A percentile compares a stretch with the other conserved stretches of the same genome.
Conservation (phyloP, 192 early-diverging fungal genomes). For the Coemansia sp. region DNA sequence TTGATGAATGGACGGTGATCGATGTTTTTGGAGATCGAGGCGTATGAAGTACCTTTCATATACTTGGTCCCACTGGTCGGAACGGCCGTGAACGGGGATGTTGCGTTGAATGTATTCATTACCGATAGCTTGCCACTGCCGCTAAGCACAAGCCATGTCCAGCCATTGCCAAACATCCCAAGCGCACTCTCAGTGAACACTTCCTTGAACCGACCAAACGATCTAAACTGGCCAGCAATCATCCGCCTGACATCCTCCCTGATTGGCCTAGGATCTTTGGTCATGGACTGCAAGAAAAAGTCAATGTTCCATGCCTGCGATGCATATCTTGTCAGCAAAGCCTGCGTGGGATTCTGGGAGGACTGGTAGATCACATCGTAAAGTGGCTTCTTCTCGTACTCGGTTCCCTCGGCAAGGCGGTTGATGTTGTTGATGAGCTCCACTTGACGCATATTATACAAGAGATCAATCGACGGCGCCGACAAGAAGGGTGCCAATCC, state of each 20-base stretch:
- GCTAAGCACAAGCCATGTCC: slow-evolving; percentile 55
- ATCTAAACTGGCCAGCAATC: slow-evolving; percentile 36
- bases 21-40: slow-evolving; percentile 19
- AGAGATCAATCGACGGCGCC: slow-evolving; percentile 37
- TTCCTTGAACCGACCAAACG: slow-evolving; percentile 47
- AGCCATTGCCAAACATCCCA: slow-evolving; percentile 54
- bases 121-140: slow-evolving; percentile 40
- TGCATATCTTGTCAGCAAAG: slow-evolving; percentile 44
- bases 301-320: slow-evolving; percentile 58
- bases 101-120: slow-evolving; percentile 53
- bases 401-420: slow-evolving; percentile 44
- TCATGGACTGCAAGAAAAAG: slow-evolving; percentile 53
- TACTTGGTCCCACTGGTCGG: slow-evolving; percentile 7
- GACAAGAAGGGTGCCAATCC: slow-evolving; percentile 49
- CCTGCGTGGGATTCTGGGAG: slow-evolving; percentile 32
- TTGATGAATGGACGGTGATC: slow-evolving; percentile 25
- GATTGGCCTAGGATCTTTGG: slow-evolving; percentile 18
- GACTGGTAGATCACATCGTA: slow-evolving; percentile 34
- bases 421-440: slow-evolving; percentile 53
- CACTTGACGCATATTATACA: slow-evolving; percentile 48
- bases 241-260: slow-evolving; percentile 24
- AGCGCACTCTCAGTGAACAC: slow-evolving; percentile 37
- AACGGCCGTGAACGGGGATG: slow-evolving; percentile 42
- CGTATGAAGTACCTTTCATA: slow-evolving; percentile 24
- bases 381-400: slow-evolving; percentile 37